phyloP scores from a whole-genome alignment of 2,329 filamentous ascomycete species.

The Colletotrichum limetticola region DNA sequence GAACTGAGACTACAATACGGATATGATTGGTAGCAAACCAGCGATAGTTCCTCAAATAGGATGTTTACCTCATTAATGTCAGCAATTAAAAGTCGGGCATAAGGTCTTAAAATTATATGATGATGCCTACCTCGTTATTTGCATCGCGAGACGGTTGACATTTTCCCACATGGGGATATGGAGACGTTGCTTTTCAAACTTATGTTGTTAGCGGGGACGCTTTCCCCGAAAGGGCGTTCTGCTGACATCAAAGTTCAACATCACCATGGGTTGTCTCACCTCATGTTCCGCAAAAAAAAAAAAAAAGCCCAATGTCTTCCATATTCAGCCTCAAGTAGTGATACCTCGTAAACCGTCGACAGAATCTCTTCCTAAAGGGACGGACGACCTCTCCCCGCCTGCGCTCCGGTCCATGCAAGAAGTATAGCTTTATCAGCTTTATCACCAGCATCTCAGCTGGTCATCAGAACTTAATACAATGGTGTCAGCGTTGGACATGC shows the following conservation, averaged over 20 bases:
- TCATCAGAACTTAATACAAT: not conserved
- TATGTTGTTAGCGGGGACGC: not conserved
- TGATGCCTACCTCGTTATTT: not conserved
- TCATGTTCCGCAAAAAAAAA: not conserved
- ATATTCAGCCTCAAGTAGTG: not conserved
- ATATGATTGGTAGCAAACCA: too few species aligned
- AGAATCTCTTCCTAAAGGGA: not conserved
- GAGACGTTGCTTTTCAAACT: not conserved
- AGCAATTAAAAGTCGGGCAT: not conserved
- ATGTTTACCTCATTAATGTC: too few species aligned
- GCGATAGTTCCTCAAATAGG: too few species aligned
- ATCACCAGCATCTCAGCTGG: not conserved
- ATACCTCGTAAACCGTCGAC: not conserved
- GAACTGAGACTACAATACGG: too few species aligned
- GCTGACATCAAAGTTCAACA: not conserved
- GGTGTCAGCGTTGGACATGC: not conserved
- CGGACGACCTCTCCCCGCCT: not conserved
- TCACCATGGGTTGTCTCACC: not conserved
- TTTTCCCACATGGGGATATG: not conserved
- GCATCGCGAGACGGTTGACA: not conserved
- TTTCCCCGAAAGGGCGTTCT: not conserved
- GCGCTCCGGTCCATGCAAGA: too few species aligned
- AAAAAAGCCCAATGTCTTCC: not conserved
- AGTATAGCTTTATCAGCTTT: too few species aligned
- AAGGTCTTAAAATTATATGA: not conserved